Conservation (phyloP, 2,329 filamentous ascomycete species). For the Fusarium sublunatum region DNA sequence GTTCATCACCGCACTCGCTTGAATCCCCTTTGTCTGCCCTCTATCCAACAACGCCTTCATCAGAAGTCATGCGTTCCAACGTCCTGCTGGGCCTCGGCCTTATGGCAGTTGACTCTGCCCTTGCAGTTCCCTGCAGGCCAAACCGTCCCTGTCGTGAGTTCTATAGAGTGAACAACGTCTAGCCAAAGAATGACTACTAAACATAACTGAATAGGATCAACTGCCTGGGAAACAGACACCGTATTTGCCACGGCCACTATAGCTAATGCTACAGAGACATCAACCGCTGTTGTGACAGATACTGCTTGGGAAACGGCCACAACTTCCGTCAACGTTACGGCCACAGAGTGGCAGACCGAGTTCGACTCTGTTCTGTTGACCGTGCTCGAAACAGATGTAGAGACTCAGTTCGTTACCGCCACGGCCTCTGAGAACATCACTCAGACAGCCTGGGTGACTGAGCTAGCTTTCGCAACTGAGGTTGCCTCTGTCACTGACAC, state of each 20-base stretch:
- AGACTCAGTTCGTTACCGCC: too few relatives aligned
- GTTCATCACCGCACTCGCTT: not conserved
- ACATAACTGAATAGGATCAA: not conserved
- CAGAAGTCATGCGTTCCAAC: conserved; percentile 9
- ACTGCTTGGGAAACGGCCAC: not conserved
- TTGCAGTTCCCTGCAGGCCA: conserved; percentile 11
- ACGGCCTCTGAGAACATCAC: too few relatives aligned
- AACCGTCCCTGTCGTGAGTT: not conserved
- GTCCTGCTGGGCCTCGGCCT: conserved; percentile 15
- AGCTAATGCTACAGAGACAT: not conserved
- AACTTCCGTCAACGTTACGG: too few relatives aligned
- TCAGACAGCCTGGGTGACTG: too few relatives aligned
- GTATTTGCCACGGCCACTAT: not conserved
- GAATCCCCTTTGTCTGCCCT: not conserved
- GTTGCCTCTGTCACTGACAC: not conserved
- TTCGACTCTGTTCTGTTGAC: too few relatives aligned
- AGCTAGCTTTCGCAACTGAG: not conserved
- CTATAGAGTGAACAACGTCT: not conserved
- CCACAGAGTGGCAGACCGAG: too few relatives aligned
- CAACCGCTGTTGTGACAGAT: not conserved
- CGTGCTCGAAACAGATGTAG: too few relatives aligned
- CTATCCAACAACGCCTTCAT: conserved; percentile 31
- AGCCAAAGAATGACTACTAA: not conserved
- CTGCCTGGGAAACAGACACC: not conserved
- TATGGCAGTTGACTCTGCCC: conserved; percentile 10